Percentiles rank a stretch among this genome's conserved stretches.
These are phyloP conservation scores for Thielaviopsis populi DNA, from an alignment of 2,329 filamentous ascomycete genomes.

Conservation along the genomic window DNA sequence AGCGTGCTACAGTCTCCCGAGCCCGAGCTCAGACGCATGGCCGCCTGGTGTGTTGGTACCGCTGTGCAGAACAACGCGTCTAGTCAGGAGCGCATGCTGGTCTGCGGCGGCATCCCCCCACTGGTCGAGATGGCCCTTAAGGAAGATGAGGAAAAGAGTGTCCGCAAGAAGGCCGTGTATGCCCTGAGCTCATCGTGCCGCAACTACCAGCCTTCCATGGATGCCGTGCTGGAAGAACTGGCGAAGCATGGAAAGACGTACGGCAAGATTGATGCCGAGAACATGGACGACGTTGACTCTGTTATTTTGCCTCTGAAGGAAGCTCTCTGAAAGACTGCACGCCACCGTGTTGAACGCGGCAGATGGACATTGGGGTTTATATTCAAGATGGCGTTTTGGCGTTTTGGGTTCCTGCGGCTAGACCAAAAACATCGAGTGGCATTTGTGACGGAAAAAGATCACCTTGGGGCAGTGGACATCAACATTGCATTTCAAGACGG, in stretches of 20 bases:
- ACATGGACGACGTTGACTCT: constrained; percentile 76
- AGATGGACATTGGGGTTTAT: not conserved
- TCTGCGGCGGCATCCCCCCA: constrained; percentile 50
- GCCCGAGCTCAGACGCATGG: constrained; percentile 61
- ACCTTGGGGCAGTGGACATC: constrained; percentile 48
- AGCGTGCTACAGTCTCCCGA: constrained; percentile 52
- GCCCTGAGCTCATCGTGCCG: constrained; percentile 73
- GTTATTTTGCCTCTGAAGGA: constrained; percentile 48
- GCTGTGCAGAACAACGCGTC: constrained; percentile 92
- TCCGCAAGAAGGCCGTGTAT: constrained; percentile 76
- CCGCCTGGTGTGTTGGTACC: constrained; percentile 87
- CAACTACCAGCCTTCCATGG: constrained; percentile 78
- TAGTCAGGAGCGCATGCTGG: constrained; percentile 56
- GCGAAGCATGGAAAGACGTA: constrained; percentile 39
- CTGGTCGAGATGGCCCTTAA: constrained; percentile 51
- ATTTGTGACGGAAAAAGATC: not conserved
- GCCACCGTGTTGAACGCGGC: not conserved
- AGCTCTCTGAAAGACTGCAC: not conserved
- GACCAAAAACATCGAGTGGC: not conserved
- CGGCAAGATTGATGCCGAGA: constrained; percentile 55
- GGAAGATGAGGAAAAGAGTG: constrained; percentile 43
- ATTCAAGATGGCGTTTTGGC: constrained; percentile 11
- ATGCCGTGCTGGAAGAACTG: constrained; percentile 49
- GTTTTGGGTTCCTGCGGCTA: constrained; percentile 9
- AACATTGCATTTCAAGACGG: constrained; percentile 99